Conservation (phyloP, 2,329 filamentous ascomycete species). For the Paraphaeosphaeria sporulosa region DNA sequence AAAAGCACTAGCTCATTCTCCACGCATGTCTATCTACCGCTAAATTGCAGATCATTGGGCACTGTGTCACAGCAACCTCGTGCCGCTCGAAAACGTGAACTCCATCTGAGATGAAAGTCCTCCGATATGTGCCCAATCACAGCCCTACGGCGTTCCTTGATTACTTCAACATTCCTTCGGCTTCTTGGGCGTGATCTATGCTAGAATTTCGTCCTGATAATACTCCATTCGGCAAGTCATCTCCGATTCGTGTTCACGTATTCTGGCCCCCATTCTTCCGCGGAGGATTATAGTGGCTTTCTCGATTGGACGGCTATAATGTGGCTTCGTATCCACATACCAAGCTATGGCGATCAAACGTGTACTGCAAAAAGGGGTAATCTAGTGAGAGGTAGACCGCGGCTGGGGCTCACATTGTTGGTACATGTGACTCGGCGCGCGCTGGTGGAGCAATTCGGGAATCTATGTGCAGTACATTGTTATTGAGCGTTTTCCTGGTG, state of each 20-base stretch:
- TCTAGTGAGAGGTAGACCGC: not conserved
- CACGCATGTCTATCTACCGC: not conserved
- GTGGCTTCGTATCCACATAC: constrained; percentile 1
- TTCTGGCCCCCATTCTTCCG: constrained; percentile 1
- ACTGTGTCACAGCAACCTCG: not conserved
- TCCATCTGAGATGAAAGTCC: no score
- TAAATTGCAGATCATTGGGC: not conserved
- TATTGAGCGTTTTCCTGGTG: not conserved
- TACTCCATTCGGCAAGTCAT: not conserved
- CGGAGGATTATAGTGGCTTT: no score
- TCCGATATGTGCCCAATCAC: no score
- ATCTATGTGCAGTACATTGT: not conserved
- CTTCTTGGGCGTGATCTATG: not conserved
- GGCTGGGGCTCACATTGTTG: not conserved
- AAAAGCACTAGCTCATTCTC: not conserved
- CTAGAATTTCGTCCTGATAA: not conserved
- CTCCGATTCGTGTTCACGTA: not conserved
- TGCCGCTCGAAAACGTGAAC: no score
- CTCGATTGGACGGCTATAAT: constrained; percentile 3
- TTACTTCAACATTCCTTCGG: not conserved
- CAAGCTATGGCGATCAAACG: not conserved
- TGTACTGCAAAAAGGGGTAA: not conserved
- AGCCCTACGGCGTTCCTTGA: not conserved
- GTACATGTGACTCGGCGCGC: not conserved
- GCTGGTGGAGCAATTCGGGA: not conserved